Conservation (phyloP, 2,329 filamentous ascomycete genomes). For the Pseudocercospora vitis region DNA sequence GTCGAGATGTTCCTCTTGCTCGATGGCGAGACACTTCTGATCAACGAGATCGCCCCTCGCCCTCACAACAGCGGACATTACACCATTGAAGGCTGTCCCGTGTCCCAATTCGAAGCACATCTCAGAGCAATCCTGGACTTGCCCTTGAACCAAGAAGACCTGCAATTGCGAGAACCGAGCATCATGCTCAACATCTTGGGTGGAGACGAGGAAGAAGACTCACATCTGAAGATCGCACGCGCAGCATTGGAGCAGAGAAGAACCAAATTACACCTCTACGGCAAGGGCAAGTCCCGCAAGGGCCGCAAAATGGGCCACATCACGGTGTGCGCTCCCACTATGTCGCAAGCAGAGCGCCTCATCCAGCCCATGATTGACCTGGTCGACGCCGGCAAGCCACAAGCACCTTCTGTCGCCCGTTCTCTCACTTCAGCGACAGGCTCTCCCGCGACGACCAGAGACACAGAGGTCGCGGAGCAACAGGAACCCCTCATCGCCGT, state of each 20-base stretch:
- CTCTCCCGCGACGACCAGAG: conserved; percentile 11
- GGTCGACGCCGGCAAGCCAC: conserved; percentile 58
- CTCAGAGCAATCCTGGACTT: conserved; percentile 76
- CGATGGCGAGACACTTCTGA: conserved; percentile 63
- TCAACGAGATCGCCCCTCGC: conserved; percentile 85
- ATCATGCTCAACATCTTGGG: conserved; percentile 84
- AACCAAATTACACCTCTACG: conserved; percentile 78
- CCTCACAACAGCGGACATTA: conserved; percentile 93
- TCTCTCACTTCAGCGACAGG: conserved; percentile 16
- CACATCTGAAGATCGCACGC: conserved; percentile 61
- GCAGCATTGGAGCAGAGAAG: conserved; percentile 58
- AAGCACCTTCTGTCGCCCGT: conserved; percentile 40
- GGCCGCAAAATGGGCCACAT: conserved; percentile 95
- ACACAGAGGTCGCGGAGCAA: conserved; percentile 21
- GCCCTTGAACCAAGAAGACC: conserved; percentile 52
- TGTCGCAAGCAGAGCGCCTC: conserved; percentile 66
- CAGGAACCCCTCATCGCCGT: conserved; percentile 68
- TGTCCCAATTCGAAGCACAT: conserved; percentile 91
- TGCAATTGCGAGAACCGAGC: conserved; percentile 59
- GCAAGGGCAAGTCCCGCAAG: conserved; percentile 78
- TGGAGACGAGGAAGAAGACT: conserved; percentile 62
- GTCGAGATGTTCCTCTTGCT: conserved; percentile 91
- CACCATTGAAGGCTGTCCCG: conserved; percentile 85
- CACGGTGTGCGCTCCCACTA: conserved; percentile 70
- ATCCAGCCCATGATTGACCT: conserved; percentile 69